Base-by-base conservation (phyloP, 768 basidiomycete species). In the Suillus variegatus region DNA sequence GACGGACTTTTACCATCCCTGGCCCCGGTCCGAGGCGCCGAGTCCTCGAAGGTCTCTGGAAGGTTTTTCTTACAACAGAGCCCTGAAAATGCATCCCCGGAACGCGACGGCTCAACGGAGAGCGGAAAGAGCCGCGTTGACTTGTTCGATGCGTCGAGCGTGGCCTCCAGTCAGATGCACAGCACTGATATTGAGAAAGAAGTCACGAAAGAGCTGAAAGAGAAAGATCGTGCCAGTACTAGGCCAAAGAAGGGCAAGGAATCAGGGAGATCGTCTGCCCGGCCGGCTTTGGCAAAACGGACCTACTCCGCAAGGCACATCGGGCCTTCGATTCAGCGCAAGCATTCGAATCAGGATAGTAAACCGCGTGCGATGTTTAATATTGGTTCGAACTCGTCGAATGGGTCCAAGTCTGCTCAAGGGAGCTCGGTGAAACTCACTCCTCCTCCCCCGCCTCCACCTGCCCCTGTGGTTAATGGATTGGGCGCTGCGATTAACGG, bases 321-420 rank as follows among this genome's bases (percentile, higher is more conserved):
- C 61, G 73, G 66, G 32, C 71, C 72, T 49, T 70, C 72, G 61
- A 75, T 76, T 62, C 69, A 71, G 44, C 73, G 68, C 64, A 77
- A 72, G 69, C 62, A 66, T 22, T 72, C 72, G 56, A 44, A 64
- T 40, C 75, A 73, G 10, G 66, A 61, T 3, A 28, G 5, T 44
- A 52, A 55, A 55, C 74, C 71, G 56, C 69, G 74, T 22, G 72
- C 79, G 14, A 78, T 78, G 70, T 88, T 89, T 66, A 86, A 86
- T 68, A 82, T 89, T 63, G 88, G 87, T 2, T 88, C 87, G 20
- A 79, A 81, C 65, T 87, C 86, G 46, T 86, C 87, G 61, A 83
- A 83, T 56, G 85, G 84, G 20, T 75, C 78, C 46, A 71, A 67
- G 66, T 74, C 66, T 28, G 68, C 69, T 6, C 71, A 68, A 44